Conservation (phyloP, 176 grass and related monocot genomes). For the Chrysopogon serrulatus region DNA sequence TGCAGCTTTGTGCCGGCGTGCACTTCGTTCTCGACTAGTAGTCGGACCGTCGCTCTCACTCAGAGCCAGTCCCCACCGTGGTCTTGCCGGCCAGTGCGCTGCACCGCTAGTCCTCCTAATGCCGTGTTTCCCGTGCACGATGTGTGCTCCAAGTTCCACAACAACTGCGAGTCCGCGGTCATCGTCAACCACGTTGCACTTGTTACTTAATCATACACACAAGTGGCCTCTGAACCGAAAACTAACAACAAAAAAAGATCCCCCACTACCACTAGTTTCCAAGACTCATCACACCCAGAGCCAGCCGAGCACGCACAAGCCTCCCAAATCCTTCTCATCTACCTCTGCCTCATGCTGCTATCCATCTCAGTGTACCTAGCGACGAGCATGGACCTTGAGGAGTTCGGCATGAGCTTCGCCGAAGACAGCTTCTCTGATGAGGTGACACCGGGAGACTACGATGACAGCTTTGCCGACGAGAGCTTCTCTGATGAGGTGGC, state of each 20-base stretch:
- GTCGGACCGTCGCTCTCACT: not conserved
- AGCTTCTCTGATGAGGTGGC: not conserved
- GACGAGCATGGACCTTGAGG: constrained; percentile 18
- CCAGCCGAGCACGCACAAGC: too few species aligned
- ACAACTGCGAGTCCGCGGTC: not conserved
- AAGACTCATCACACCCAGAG: too few species aligned
- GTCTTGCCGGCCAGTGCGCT: constrained; percentile 16
- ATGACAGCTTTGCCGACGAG: not conserved
- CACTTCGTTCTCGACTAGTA: not conserved
- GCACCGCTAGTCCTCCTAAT: not conserved
- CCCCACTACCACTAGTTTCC: not conserved
- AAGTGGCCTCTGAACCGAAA: not conserved
- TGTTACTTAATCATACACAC: too few species aligned
- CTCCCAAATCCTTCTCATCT: too few species aligned
- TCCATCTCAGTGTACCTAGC: not conserved
- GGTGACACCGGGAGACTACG: too few species aligned
- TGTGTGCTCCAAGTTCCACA: constrained; percentile 27
- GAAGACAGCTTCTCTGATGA: too few species aligned
- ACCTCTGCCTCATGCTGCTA: not conserved
- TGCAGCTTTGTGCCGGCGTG: not conserved
- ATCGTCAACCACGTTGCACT: not conserved
- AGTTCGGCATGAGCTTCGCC: too few species aligned
- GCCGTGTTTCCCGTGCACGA: constrained; percentile 13
- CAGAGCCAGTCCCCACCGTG: not conserved
- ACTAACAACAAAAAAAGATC: not conserved